These are phyloP conservation scores for Cryphonectria nitschkei DNA, from an alignment of 2,329 filamentous ascomycete genomes.

Conservation along the genomic window DNA sequence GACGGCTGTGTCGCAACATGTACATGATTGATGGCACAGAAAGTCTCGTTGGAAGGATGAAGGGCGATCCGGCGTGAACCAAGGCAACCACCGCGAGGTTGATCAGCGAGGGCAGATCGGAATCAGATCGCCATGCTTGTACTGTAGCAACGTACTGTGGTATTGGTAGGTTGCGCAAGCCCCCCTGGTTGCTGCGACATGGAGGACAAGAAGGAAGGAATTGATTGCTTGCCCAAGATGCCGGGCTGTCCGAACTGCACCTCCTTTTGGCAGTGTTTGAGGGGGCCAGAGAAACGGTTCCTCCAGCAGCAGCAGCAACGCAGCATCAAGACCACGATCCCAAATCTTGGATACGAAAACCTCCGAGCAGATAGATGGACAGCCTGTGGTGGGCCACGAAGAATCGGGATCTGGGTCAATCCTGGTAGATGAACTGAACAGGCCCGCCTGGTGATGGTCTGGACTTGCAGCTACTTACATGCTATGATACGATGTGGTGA, in stretches of 20 bases:
- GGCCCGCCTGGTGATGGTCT: constrained; percentile 1
- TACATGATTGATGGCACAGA: constrained; percentile 12
- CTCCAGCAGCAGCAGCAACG: not conserved
- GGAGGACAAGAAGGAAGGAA: not conserved
- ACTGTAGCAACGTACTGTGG: not conserved
- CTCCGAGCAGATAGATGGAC: not conserved
- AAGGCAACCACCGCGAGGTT: not conserved
- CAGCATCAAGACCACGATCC: not conserved
- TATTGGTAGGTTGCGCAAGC: not conserved
- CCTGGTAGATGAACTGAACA: constrained; percentile 1
- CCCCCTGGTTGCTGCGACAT: not conserved
- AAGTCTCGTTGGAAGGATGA: not conserved
- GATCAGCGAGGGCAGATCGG: not conserved
- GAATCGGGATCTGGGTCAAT: not conserved
- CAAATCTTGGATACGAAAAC: not conserved
- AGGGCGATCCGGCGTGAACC: not conserved
- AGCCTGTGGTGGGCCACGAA: not conserved
- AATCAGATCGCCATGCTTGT: not conserved
- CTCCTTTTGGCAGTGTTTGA: not conserved
- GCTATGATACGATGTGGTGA: not conserved
- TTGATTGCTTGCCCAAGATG: not conserved
- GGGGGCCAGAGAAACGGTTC: not conserved
- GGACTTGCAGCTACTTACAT: not conserved
- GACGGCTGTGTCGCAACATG: not conserved
- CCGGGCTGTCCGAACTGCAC: not conserved